Base-by-base conservation (phyloP, 2,329 filamentous ascomycete genomes). In the Colletotrichum sp. region DNA sequence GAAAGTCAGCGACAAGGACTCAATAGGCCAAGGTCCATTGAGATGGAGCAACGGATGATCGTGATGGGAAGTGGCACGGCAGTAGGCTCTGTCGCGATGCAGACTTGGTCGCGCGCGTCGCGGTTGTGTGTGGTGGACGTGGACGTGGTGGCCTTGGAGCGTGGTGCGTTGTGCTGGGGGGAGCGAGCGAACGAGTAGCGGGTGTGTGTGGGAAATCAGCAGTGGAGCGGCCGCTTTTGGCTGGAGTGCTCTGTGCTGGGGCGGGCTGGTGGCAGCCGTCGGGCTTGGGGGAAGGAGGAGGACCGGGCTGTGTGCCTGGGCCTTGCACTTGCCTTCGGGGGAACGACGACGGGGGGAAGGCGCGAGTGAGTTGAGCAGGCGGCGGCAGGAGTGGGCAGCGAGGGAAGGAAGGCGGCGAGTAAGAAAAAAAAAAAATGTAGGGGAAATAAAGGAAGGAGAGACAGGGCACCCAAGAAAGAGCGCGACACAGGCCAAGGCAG, bases 1-100 rank as follows among this genome's bases (percentile, higher is more conserved):
- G 83, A 82, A 84, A 81, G 88, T 90, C 84, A 88, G 86, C 84
- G 82, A 86, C 85, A 81, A 85, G 82, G 80, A 83, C 81, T 80
- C 80, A 84, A 80, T 79, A 80, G 80, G 81, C 80, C 82, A 82
- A 81, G 81, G 82, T 85, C 83, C 86, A 88, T 86, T 82, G 81
- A 88, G 83, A 86, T 86, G 83, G 79, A 85, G 71, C 60, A 34
- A n/a, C 18, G 39, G 32, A 63, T 59, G 16, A 60, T 32, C 48
- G 71, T 62, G 66, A 67, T 67, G 72, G 63, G 36, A 81, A 89
- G 87, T 87, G 83, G 85, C 86, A 89, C 86, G 86, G 86, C 83
- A 82, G 74, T 36, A 59, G 70, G 52, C 60, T n/a, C 28, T 75
- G 66, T 75, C 71, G 71, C 71, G 75, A 76, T 75, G 75, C 71